phyloP scores from a whole-genome alignment of 164 flowering plant genomes.

The Aristolochia californica region DNA sequence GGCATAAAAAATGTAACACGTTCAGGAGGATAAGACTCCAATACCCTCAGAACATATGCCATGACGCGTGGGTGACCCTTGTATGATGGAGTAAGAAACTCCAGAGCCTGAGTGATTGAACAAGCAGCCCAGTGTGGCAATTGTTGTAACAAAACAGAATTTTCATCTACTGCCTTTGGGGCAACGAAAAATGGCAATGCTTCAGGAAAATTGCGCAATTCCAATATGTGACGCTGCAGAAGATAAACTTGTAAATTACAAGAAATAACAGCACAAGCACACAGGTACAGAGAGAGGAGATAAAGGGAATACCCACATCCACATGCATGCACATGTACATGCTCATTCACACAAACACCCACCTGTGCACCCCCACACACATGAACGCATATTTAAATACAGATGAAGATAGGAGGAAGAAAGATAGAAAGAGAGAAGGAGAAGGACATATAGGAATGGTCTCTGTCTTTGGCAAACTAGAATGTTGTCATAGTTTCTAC shows the following conservation, averaged over 20 bases:
- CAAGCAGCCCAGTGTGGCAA: conserved; percentile 99
- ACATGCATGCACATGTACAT: too few species aligned
- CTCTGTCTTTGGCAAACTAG: too few species aligned
- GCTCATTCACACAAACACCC: too few species aligned
- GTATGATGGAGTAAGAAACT: conserved; percentile 87
- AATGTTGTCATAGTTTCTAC: too few species aligned
- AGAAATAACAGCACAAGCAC: background rate
- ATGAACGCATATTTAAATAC: too few species aligned
- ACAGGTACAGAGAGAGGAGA: background rate
- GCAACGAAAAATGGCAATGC: conserved; percentile 95
- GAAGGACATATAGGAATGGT: too few species aligned
- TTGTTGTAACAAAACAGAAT: conserved; percentile 76
- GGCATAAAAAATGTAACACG: conserved; percentile 99
- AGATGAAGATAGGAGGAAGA: too few species aligned
- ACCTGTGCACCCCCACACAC: too few species aligned
- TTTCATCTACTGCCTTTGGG: conserved; percentile 93
- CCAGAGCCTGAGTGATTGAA: conserved; percentile 92
- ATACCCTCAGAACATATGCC: conserved; percentile 95
- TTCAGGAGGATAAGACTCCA: conserved; percentile 95
- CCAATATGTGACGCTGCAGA: conserved; percentile 65
- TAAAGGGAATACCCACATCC: too few species aligned
- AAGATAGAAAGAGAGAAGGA: too few species aligned
- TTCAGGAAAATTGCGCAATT: conserved; percentile 72
- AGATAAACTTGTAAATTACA: background rate
- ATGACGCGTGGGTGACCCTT: conserved; percentile 97